phyloP scores from a whole-genome alignment of 352 stramenopile species.

The Salisapilia sapeloensis region DNA sequence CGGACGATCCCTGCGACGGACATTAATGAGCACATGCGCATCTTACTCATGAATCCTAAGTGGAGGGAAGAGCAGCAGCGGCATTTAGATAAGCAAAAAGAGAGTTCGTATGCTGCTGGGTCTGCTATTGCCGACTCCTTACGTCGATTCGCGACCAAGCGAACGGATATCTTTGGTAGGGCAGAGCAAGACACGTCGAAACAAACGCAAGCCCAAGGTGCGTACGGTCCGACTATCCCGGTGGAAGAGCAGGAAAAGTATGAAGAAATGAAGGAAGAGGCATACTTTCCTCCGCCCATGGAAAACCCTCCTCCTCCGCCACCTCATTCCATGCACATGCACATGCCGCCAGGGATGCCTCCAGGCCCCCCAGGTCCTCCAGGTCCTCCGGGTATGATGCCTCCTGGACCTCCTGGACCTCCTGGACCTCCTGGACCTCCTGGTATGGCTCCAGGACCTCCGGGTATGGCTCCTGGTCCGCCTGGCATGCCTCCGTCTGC shows the following conservation, averaged over 20 bases:
- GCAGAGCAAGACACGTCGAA: slow-evolving; percentile 70
- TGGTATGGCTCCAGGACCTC: slow-evolving; percentile 4
- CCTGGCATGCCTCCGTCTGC: slow-evolving; percentile 7
- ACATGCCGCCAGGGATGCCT: slow-evolving; percentile 9
- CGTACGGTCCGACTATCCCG: slow-evolving; percentile 6
- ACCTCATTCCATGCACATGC: slow-evolving; percentile 2
- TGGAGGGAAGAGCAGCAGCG: slow-evolving; percentile 93
- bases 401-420: slow-evolving; percentile 9
- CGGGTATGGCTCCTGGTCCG: slow-evolving; percentile 1
- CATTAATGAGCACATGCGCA: slow-evolving; percentile 98
- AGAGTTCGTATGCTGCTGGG: slow-evolving; percentile 88
- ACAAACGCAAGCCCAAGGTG: slow-evolving; percentile 37
- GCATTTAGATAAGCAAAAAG: slow-evolving; percentile 94
- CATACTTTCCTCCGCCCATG: slow-evolving; percentile 10
- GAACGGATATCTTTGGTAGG: slow-evolving; percentile 88
- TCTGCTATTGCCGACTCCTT: slow-evolving; percentile 93
- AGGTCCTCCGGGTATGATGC: slow-evolving; percentile 8
- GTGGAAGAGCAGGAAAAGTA: slow-evolving; percentile 4
- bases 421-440: slow-evolving; percentile 1
- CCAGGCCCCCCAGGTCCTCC: slow-evolving; percentile 3
- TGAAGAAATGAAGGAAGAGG: slow-evolving; percentile 18
- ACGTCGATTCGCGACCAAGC: slow-evolving; percentile 81
- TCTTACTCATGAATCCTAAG: slow-evolving; percentile 96
- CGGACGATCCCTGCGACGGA: slow-evolving; percentile 77
- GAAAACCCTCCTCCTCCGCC: slow-evolving; percentile 5